phyloP scores from a whole-genome alignment of 306 rosid species.

The Cicer bijugum region DNA sequence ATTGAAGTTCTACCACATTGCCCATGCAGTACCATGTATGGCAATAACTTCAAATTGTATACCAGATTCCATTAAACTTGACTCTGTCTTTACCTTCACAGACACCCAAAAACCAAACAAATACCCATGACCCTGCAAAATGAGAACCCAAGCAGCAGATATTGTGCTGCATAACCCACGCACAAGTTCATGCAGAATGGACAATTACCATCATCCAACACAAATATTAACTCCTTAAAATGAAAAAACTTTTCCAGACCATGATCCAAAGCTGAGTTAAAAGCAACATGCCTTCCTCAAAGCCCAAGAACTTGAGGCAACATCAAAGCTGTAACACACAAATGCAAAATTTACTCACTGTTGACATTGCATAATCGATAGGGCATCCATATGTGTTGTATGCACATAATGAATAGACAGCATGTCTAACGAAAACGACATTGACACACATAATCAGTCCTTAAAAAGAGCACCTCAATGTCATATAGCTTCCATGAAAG shows the following conservation, averaged over 20 bases:
- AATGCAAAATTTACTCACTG: constrained; percentile 76
- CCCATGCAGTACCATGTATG: constrained; percentile 21
- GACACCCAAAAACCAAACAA: constrained; percentile 49
- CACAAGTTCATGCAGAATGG: constrained; percentile 52
- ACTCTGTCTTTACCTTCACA: constrained; percentile 47
- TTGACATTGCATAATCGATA: constrained; percentile 57
- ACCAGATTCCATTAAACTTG: constrained; percentile 45
- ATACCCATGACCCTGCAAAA: constrained; percentile 50
- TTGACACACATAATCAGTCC: constrained; percentile 18
- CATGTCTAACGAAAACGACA: constrained; percentile 43
- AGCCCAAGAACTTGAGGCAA: constrained; percentile 65
- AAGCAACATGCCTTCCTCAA: constrained; percentile 83
- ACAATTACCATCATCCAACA: constrained; percentile 54
- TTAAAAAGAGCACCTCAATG: not conserved
- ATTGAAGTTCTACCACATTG: constrained; percentile 28
- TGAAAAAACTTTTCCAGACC: constrained; percentile 55
- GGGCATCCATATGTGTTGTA: constrained; percentile 62
- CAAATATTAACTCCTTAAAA: constrained; percentile 56
- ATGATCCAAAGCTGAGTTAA: constrained; percentile 74
- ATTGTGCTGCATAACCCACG: constrained; percentile 52
- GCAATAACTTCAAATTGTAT: constrained; percentile 38
- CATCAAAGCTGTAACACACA: constrained; percentile 93
- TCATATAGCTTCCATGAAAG: not conserved
- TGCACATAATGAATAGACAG: constrained; percentile 46
- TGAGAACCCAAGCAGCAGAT: constrained; percentile 51